Base-by-base conservation (phyloP, 805 yeast genomes). In the Yarrowia deformans region DNA sequence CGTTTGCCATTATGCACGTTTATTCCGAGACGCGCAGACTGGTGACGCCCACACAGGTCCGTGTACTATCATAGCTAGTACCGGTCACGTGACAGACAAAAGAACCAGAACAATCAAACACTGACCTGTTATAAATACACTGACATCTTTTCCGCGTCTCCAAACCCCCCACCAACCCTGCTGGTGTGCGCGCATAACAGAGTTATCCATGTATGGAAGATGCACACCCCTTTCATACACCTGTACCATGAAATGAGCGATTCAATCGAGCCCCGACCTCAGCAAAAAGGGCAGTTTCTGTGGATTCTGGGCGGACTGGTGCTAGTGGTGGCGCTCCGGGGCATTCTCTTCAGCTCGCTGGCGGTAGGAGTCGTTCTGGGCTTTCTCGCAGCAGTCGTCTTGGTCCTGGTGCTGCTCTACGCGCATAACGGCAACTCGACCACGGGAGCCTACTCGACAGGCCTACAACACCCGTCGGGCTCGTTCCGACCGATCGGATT, bases 201-300 rank as follows among this genome's bases (percentile, higher is more conserved):
- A 60, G 66, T 60, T 60, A 60, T 60, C 52, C 66, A 60, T 60
- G 66, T 60, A 60, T 45, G 32, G 42, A 19, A 43, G 35, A 40
- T 40, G 63, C 63, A 56, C 63, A 56, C 63, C 63, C 63, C 63
- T 56, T 40, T 56, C 63, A 56, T 56, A 14, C 34, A 29, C 52
- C 37, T 13, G 34, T 43, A 56, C 50, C 66, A 60, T 60, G 66
- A 60, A 60, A 60, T 60, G 66, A 60, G 66, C 52, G 66, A 60
- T 32, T 12, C 66, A 43, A 60, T 29, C 42, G 50, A 43, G 52
- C 66, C 66, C 52, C 42, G 34, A 60, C 66, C 52, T 32, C 34
- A 48, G 50, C 66, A 45, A 43, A 60, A 60, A 32, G 52, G 66
- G 66, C 66, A 43, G 19, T 43, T 60, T 34, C 42, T 60, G 42